phyloP scores from a whole-genome alignment of 306 rosid species.

The Ammopiptanthus mongolicus region DNA sequence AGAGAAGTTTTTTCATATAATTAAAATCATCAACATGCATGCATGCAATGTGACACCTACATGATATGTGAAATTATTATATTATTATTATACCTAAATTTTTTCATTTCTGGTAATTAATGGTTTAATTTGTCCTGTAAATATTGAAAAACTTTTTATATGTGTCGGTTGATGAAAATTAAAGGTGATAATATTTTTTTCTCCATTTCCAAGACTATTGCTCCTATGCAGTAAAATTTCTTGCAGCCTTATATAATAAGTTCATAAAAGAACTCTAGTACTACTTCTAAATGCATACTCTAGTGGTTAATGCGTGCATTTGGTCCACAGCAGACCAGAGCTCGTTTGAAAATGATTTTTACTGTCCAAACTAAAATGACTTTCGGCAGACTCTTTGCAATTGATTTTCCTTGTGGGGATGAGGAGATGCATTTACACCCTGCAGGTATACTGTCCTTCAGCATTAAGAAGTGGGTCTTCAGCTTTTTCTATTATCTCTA shows the following conservation, averaged over 20 bases:
- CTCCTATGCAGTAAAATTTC: background rate
- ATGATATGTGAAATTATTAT: background rate
- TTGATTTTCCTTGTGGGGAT: conserved; percentile 5
- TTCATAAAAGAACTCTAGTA: conserved; percentile 10
- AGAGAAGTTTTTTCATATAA: too few relatives aligned
- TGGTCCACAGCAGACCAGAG: conserved; percentile 24
- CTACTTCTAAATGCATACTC: conserved; percentile 11
- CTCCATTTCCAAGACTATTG: background rate
- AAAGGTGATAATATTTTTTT: background rate
- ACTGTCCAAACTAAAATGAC: conserved; percentile 19
- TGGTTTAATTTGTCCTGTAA: background rate
- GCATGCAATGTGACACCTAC: background rate
- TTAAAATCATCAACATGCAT: background rate
- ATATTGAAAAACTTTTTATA: background rate
- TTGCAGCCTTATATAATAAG: conserved; percentile 6
- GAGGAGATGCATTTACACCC: conserved; percentile 32
- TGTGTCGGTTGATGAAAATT: background rate
- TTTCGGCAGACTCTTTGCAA: conserved; percentile 10
- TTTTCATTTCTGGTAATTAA: background rate
- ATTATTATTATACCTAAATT: background rate
- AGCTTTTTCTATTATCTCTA: background rate
- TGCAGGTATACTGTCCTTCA: conserved; percentile 27
- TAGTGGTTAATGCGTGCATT: conserved; percentile 29
- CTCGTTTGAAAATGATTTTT: conserved; percentile 23
- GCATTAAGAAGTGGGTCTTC: conserved; percentile 29